A percentile compares a stretch with the other conserved stretches of the same genome.
These are phyloP conservation scores for Tylopilus sp. DNA, from an alignment of 1,284 basidiomycete species.

Conservation along the genomic window DNA sequence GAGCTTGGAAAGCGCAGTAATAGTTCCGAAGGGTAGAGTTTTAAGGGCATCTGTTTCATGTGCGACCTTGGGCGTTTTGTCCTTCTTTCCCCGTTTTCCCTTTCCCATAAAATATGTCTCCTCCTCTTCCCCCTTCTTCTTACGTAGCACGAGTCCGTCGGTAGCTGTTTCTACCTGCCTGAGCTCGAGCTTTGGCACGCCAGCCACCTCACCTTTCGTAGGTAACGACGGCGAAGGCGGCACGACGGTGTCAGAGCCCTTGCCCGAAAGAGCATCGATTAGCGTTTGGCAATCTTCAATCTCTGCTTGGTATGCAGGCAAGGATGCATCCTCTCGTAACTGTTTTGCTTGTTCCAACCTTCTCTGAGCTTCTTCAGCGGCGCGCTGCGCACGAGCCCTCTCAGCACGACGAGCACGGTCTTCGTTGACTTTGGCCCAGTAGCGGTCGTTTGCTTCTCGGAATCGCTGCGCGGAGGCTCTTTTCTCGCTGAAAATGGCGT, in stretches of 20 bases:
- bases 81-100: slow-evolving; percentile 74
- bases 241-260: slow-evolving; percentile 55
- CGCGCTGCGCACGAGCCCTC: slow-evolving; percentile 74
- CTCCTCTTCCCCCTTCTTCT: slow-evolving; percentile 90
- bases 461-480: slow-evolving; percentile 69
- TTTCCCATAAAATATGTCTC: slow-evolving; percentile 79
- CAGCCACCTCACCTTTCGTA: slow-evolving; percentile 49
- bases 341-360: slow-evolving; percentile 78
- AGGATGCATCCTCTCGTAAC: slow-evolving; percentile 86
- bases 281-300: slow-evolving; percentile 97
- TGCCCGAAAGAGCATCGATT: slow-evolving; percentile 86
- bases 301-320: slow-evolving; percentile 88
- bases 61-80: slow-evolving; percentile 39
- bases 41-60: slow-evolving; percentile 39
- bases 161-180: slow-evolving; percentile 76
- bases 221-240: slow-evolving; percentile 43
- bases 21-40: slow-evolving; percentile 74
- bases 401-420: slow-evolving; percentile 85
- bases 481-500: slow-evolving; percentile 74
- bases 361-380: slow-evolving; percentile 80
- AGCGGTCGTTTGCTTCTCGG: slow-evolving; percentile 79
- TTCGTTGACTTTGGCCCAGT: slow-evolving; percentile 79
- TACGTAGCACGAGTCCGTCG: slow-evolving; percentile 76
- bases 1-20: slow-evolving; percentile 83
- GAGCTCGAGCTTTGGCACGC: slow-evolving; percentile 81